A percentile compares a stretch with the other conserved stretches of the same genome.
Conservation (phyloP, 257 asterid genomes). For the Solanum okadae region DNA sequence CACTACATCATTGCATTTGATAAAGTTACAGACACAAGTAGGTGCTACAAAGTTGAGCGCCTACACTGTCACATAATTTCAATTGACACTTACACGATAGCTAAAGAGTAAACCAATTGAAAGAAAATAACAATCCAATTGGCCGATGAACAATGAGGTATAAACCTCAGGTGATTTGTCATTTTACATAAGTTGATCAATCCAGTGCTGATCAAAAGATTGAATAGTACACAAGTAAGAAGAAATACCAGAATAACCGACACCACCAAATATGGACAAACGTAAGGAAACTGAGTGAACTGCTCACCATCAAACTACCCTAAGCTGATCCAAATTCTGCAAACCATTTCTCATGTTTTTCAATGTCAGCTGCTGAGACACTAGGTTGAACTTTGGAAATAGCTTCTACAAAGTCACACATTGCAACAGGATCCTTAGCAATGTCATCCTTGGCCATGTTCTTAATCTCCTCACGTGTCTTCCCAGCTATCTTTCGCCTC, state of each 20-base stretch:
- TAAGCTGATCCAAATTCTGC: conserved; percentile 89
- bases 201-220: background rate
- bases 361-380: conserved; percentile 89
- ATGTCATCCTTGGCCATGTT: conserved; percentile 92
- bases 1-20: background rate
- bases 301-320: background rate
- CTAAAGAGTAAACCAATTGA: background rate
- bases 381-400: conserved; percentile 86
- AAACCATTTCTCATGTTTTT: conserved; percentile 91
- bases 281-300: background rate
- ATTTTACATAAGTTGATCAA: background rate
- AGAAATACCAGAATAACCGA: background rate
- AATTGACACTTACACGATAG: background rate
- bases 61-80: background rate
- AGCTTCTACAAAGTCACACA: conserved; percentile 94
- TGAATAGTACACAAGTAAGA: background rate
- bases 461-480: conserved; percentile 79
- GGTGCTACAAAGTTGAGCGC: background rate
- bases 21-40: background rate
- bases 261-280: background rate
- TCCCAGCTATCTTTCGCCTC: conserved; percentile 83
- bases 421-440: conserved; percentile 82
- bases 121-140: background rate
- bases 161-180: background rate
- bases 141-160: background rate